Conservation (phyloP, 176 grass and related monocot species). For the Pontederia paniculata region DNA sequence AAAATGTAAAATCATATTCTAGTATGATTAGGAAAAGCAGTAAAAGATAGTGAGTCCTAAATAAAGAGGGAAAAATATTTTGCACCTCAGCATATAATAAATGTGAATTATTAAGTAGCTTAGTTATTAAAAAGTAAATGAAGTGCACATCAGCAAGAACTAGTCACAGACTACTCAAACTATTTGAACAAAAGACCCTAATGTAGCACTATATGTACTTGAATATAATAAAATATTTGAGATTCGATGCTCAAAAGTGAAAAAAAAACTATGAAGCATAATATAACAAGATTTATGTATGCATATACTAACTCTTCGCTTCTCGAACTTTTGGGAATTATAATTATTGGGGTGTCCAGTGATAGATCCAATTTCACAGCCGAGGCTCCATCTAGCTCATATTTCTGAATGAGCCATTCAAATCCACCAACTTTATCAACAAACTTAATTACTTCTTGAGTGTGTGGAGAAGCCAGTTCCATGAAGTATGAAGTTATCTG, state of each 20-base stretch:
- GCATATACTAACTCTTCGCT: conserved; percentile 67
- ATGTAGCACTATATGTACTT: too few relatives aligned
- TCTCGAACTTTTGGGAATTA: conserved; percentile 75
- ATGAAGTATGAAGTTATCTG: conserved; percentile 97
- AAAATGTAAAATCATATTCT: background rate
- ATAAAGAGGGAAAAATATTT: too few relatives aligned
- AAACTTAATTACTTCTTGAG: conserved; percentile 92
- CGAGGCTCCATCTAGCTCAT: conserved; percentile 90
- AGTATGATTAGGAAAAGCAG: too few relatives aligned
- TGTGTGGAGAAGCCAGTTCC: conserved; percentile 94
- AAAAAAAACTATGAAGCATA: conserved; percentile 16
- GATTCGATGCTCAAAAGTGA: background rate
- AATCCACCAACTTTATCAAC: conserved; percentile 95
- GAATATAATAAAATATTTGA: too few relatives aligned
- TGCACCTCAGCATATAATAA: too few relatives aligned
- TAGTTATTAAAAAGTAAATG: too few relatives aligned
- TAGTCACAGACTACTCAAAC: too few relatives aligned
- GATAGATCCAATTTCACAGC: conserved; percentile 88
- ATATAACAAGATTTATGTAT: background rate
- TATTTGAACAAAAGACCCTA: too few relatives aligned
- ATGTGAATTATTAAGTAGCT: too few relatives aligned
- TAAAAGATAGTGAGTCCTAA: too few relatives aligned
- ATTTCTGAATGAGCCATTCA: conserved; percentile 94
- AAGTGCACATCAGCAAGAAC: too few relatives aligned
- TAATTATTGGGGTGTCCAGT: conserved; percentile 89